phyloP scores from a whole-genome alignment of 495 filamentous ascomycete species.

The Penicillium canescens region DNA sequence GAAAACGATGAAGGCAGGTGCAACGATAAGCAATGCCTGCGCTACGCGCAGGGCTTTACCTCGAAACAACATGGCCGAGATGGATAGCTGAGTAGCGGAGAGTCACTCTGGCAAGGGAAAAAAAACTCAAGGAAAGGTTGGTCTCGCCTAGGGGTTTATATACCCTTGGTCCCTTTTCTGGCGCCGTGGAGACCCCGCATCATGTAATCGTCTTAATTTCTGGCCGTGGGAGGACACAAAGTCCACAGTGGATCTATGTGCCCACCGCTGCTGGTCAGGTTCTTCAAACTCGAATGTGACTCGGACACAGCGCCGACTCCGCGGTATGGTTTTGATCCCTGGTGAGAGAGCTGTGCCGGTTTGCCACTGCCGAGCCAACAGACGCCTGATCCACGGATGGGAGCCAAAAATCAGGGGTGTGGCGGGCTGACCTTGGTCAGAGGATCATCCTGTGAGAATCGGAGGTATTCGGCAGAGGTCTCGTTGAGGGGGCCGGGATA shows the following conservation, averaged over 20 bases:
- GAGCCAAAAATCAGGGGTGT: background rate
- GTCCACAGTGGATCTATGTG: background rate
- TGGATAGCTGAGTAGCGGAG: background rate
- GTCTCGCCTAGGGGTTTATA: background rate
- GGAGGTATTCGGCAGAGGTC: background rate
- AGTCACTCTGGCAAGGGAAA: background rate
- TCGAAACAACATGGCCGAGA: constrained; percentile 4
- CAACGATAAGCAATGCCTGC: constrained; percentile 32
- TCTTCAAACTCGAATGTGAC: constrained; percentile 3
- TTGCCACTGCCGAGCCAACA: constrained; percentile 6
- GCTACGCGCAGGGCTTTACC: constrained; percentile 22
- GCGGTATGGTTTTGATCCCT: background rate
- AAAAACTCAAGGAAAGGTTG: background rate
- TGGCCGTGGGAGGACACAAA: background rate
- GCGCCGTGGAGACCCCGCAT: constrained; percentile 11
- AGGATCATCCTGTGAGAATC: background rate
- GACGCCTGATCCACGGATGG: background rate
- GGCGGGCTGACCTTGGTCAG: background rate
- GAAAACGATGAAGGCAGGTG: constrained; percentile 35
- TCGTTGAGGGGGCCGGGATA: no score
- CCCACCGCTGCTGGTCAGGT: background rate
- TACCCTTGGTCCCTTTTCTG: background rate
- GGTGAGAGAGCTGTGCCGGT: background rate
- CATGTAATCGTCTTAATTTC: background rate
- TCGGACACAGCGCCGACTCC: constrained; percentile 6